A percentile compares a stretch with the other conserved stretches of the same genome.
Evolutionary conservation across 805 yeast genomes (phyloP).

Genomic region (Lachancea kluyveri): DNA sequence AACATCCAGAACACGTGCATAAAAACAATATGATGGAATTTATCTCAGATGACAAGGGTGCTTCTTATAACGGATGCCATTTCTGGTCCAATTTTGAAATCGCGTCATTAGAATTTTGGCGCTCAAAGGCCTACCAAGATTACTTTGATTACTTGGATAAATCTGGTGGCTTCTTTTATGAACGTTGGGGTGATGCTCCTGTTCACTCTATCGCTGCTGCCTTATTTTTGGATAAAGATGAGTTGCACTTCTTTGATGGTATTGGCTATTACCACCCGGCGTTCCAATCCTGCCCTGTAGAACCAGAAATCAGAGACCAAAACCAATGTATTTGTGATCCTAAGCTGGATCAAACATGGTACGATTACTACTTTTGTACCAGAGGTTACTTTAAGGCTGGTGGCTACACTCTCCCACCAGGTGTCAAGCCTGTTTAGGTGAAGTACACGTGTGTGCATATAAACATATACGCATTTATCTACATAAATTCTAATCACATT

Average conservation of each 20-base stretch:
- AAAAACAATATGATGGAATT: constrained; percentile 54
- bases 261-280: constrained; percentile 73
- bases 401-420: constrained; percentile 17
- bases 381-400: constrained; percentile 44
- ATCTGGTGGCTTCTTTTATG: constrained; percentile 76
- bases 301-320: constrained; percentile 43
- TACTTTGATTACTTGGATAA: constrained; percentile 59
- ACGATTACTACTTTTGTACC: constrained; percentile 61
- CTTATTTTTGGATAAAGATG: constrained; percentile 46
- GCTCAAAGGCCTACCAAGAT: constrained; percentile 48
- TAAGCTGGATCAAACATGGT: constrained; percentile 60
- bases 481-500: no score
- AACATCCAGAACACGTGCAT: constrained; percentile 37
- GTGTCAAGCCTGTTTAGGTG: constrained; percentile 4
- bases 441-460: constrained; percentile 1
- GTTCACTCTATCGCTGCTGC: constrained; percentile 77
- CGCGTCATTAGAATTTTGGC: constrained; percentile 65
- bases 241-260: constrained; percentile 67
- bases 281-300: constrained; percentile 56
- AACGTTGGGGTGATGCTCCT: constrained; percentile 94
- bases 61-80: constrained; percentile 66
- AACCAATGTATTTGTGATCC: constrained; percentile 64
- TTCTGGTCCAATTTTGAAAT: constrained; percentile 80
- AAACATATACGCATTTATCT: no score
- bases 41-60: constrained; percentile 56